Conservation (phyloP, 176 grass and related monocot genomes). For the Oryza nivara region DNA sequence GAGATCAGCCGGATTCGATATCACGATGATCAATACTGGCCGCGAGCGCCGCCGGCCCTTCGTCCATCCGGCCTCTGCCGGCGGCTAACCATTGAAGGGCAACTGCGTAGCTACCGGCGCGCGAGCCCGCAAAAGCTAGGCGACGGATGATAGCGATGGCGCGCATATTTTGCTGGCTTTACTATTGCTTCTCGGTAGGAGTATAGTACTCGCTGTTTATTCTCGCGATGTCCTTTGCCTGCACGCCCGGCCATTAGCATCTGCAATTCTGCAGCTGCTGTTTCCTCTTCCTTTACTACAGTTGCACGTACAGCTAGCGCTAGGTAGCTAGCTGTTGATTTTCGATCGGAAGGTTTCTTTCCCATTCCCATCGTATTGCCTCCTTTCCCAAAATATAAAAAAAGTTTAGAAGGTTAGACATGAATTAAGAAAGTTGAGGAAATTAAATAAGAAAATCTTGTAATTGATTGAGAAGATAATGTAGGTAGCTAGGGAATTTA, state of each 20-base stretch:
- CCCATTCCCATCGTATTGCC: too few relatives aligned
- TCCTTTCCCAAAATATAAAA: too few relatives aligned
- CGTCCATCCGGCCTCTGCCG: too few relatives aligned
- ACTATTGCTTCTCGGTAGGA: background rate
- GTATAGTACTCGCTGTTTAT: background rate
- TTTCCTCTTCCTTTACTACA: background rate
- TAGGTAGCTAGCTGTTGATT: background rate
- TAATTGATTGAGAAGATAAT: too few relatives aligned
- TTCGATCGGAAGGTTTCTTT: too few relatives aligned
- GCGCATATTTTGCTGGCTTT: background rate
- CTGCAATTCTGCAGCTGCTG: conserved; percentile 27
- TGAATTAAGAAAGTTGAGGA: too few relatives aligned
- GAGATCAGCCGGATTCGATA: background rate
- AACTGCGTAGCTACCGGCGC: background rate
- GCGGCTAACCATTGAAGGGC: background rate
- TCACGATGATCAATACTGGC: background rate
- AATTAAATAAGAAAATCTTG: too few relatives aligned
- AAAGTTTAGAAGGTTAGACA: too few relatives aligned
- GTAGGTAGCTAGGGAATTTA: too few relatives aligned
- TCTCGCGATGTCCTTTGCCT: background rate
- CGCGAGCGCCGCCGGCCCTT: background rate
- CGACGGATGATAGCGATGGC: background rate
- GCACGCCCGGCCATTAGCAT: background rate
- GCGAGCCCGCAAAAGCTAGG: background rate
- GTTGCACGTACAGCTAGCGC: background rate